A percentile compares a stretch with the other conserved stretches of the same genome.
Evolutionary conservation across 2,329 filamentous ascomycete species (phyloP).

Genomic region (Botrytis elliptica): DNA sequence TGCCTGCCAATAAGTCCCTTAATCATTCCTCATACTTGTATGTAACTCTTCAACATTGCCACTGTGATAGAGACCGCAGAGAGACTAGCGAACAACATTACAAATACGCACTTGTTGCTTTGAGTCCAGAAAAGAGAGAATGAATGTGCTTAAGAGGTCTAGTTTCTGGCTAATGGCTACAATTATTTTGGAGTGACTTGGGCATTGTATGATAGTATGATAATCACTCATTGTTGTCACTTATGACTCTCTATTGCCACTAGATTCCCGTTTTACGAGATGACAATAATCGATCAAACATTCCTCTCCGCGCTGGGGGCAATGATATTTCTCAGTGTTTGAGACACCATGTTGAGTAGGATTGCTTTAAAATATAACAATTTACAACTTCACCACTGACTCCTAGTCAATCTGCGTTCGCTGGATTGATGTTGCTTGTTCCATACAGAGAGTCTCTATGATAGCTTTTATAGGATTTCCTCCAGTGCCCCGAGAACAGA

Average conservation of each 20-base stretch:
- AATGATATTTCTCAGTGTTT: accelerated
- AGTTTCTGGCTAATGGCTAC: background rate
- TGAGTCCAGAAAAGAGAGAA: background rate
- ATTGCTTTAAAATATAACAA: background rate
- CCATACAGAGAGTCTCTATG: accelerated
- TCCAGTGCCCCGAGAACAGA: background rate
- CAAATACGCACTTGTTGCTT: too few species aligned
- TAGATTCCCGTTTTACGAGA: accelerated
- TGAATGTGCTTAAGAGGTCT: background rate
- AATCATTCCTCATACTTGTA: too few species aligned
- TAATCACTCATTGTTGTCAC: background rate
- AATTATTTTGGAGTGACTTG: background rate
- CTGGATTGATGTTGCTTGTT: background rate
- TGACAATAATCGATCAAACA: accelerated
- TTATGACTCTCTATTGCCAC: too few species aligned
- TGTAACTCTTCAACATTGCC: too few species aligned
- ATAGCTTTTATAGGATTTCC: background rate
- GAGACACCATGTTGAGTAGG: accelerated
- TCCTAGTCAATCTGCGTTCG: background rate
- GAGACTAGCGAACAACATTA: background rate
- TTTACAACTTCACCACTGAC: accelerated
- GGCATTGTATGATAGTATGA: background rate
- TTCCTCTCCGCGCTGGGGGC: background rate
- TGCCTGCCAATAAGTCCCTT: too few species aligned
- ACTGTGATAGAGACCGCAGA: background rate